A percentile compares a stretch with the other conserved stretches of the same genome.
phyloP scores from a whole-genome alignment of 179 eudicot species.

The Spergularia azorica region DNA sequence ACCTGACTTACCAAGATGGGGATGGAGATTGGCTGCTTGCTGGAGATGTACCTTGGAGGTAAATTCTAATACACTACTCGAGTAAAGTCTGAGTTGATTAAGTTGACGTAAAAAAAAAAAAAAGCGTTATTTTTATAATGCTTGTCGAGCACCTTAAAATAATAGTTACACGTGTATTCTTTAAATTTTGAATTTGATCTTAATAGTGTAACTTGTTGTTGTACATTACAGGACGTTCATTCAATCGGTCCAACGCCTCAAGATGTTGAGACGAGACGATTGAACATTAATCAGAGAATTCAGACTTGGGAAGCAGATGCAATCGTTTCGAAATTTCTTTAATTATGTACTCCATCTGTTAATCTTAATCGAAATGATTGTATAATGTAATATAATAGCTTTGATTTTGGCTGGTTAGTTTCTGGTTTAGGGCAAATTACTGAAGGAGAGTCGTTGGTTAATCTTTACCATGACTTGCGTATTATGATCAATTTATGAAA shows the following conservation, averaged over 20 bases:
- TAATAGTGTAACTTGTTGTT: background rate
- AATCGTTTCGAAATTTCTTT: no score
- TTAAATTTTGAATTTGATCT: background rate
- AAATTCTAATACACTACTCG: background rate
- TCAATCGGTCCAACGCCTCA: conserved; percentile 46
- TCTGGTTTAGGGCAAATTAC: background rate
- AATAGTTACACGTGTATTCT: background rate
- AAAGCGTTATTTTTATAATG: background rate
- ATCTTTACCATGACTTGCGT: background rate
- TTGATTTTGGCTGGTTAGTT: background rate
- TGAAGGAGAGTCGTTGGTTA: background rate
- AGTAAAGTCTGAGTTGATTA: background rate
- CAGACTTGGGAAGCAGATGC: no score
- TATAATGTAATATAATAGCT: conserved; percentile 21
- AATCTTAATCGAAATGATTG: conserved; percentile 11
- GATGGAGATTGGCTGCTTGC: conserved; percentile 85
- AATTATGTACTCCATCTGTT: background rate
- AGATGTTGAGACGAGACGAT: conserved; percentile 31
- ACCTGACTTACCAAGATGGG: conserved; percentile 57
- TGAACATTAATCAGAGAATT: background rate
- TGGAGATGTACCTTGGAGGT: conserved; percentile 81
- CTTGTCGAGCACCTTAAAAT: background rate
- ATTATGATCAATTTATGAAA: no score
- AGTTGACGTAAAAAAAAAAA: background rate
- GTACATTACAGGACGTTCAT: conserved; percentile 42